Conservation (phyloP, 1,284 basidiomycete genomes). For the Boletus sp. region DNA sequence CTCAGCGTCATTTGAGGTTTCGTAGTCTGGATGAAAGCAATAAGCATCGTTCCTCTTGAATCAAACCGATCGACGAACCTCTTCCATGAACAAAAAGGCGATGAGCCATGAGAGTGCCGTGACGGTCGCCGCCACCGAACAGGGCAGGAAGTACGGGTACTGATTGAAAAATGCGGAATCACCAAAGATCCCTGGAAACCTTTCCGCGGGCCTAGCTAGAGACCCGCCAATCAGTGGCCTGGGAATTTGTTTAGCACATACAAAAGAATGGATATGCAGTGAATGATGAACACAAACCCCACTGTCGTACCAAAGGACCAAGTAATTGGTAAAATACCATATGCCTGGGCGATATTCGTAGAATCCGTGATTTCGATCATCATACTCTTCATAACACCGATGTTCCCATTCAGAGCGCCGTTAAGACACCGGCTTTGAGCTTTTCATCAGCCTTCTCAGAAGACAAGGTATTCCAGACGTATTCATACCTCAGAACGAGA, state of each 20-base stretch:
- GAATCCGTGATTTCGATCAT: slow-evolving; percentile 35
- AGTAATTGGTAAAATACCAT: slow-evolving; percentile 41
- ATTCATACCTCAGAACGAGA: slow-evolving; percentile 47
- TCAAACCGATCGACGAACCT: slow-evolving; percentile 41
- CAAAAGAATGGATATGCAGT: background rate
- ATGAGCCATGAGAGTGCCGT: slow-evolving; percentile 45
- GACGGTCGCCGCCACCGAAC: slow-evolving; percentile 48
- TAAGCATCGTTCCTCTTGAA: slow-evolving; percentile 1
- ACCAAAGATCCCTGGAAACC: slow-evolving; percentile 53
- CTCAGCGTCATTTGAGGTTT: slow-evolving; percentile 11
- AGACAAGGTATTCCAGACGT: background rate
- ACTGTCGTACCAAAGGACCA: slow-evolving; percentile 43
- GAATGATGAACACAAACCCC: slow-evolving; percentile 34
- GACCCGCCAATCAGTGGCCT: slow-evolving; percentile 63
- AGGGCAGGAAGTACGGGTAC: slow-evolving; percentile 69
- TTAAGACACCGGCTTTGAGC: slow-evolving; percentile 33
- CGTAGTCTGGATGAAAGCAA: slow-evolving; percentile 14
- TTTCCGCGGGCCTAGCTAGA: slow-evolving; percentile 54
- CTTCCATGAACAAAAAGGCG: slow-evolving; percentile 48
- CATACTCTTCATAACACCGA: slow-evolving; percentile 45
- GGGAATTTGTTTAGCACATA: slow-evolving; percentile 8
- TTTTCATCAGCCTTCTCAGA: background rate
- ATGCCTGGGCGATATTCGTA: slow-evolving; percentile 36
- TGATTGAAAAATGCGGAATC: slow-evolving; percentile 46
- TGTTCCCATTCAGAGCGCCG: slow-evolving; percentile 44